phyloP scores from a whole-genome alignment of 2,329 filamentous ascomycete species.

The Claviceps maximensis region DNA sequence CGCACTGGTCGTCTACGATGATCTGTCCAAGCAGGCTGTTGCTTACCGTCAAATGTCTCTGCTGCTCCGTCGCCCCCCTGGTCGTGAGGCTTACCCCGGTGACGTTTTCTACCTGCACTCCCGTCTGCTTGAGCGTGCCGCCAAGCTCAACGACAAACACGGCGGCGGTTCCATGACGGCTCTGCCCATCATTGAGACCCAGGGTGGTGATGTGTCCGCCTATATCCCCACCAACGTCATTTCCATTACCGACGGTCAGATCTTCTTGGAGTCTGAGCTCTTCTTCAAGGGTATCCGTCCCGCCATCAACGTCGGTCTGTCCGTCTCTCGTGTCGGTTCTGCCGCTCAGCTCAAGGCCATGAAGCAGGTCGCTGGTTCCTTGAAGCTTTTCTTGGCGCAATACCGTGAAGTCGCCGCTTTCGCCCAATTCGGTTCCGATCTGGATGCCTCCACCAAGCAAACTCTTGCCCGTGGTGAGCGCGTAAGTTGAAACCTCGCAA shows the following conservation, averaged over 20 bases:
- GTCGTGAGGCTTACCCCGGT: constrained; percentile 98
- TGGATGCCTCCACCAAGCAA: constrained; percentile 98
- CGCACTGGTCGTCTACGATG: constrained; percentile 82
- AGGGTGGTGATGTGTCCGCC: constrained; percentile 99
- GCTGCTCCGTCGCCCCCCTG: constrained; percentile 89
- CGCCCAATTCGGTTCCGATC: constrained; percentile 99
- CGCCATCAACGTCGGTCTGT: constrained; percentile 99
- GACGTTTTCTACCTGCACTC: constrained; percentile 99
- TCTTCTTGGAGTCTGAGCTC: constrained; percentile 97
- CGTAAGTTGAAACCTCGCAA: constrained; percentile 42
- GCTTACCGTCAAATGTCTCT: constrained; percentile 99
- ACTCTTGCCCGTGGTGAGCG: constrained; percentile 96
- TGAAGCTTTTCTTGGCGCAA: constrained; percentile 99
- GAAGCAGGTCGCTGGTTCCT: constrained; percentile 99
- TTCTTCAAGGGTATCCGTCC: constrained; percentile 99
- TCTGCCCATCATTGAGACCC: constrained; percentile 95
- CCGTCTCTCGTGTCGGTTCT: constrained; percentile 98
- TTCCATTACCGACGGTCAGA: constrained; percentile 99
- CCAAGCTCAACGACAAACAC: constrained; percentile 95
- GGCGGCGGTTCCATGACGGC: constrained; percentile 95
- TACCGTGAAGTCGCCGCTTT: constrained; percentile 99
- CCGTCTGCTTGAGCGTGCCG: constrained; percentile 96
- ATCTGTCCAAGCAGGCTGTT: constrained; percentile 95
- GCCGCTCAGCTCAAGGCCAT: constrained; percentile 99
- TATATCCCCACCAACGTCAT: constrained; percentile 99